A percentile compares a stretch with the other conserved stretches of the same genome.
These are phyloP conservation scores for Fusarium papillatum DNA, from an alignment of 2,329 filamentous ascomycete genomes.

Conservation along the genomic window DNA sequence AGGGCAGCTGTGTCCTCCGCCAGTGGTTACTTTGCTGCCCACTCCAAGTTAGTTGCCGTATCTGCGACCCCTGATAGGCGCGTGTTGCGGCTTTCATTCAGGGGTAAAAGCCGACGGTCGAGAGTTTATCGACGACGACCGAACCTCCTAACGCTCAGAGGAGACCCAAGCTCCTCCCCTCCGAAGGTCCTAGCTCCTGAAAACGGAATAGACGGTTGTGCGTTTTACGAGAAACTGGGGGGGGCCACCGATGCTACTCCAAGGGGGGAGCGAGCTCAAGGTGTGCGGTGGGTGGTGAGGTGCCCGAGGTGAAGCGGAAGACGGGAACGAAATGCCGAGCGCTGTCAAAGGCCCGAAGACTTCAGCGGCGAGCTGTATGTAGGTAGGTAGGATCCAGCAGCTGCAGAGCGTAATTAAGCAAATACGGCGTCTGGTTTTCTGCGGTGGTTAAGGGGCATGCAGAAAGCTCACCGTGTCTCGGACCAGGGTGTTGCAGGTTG, in stretches of 20 bases:
- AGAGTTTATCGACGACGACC: constrained; percentile 9
- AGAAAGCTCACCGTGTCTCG: constrained; percentile 41
- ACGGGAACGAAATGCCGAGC: constrained; percentile 16
- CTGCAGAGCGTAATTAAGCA: constrained; percentile 43
- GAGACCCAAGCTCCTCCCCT: constrained; percentile 3
- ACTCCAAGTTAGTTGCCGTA: constrained; percentile 26
- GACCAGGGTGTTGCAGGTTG: constrained; percentile 39
- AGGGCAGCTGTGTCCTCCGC: constrained; percentile 4
- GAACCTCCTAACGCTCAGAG: constrained; percentile 1
- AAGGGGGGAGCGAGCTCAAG: not conserved
- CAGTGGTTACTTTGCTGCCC: constrained; percentile 12
- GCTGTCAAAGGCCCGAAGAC: constrained; percentile 12
- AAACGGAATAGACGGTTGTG: constrained; percentile 11
- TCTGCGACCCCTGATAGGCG: constrained; percentile 24
- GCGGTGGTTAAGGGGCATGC: constrained; percentile 47
- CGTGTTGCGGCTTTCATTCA: constrained; percentile 37
- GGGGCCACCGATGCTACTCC: not conserved
- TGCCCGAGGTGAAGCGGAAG: not conserved
- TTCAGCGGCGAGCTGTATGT: constrained; percentile 9
- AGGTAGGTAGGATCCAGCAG: constrained; percentile 12
- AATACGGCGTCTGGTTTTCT: constrained; percentile 37
- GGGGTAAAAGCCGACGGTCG: constrained; percentile 25
- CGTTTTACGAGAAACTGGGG: constrained; percentile 8
- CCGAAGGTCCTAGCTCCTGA: constrained; percentile 12
- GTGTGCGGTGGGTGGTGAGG: constrained; percentile 3